Base-by-base conservation (phyloP, 2,329 filamentous ascomycete genomes). In the Juglanconis oblonga region DNA sequence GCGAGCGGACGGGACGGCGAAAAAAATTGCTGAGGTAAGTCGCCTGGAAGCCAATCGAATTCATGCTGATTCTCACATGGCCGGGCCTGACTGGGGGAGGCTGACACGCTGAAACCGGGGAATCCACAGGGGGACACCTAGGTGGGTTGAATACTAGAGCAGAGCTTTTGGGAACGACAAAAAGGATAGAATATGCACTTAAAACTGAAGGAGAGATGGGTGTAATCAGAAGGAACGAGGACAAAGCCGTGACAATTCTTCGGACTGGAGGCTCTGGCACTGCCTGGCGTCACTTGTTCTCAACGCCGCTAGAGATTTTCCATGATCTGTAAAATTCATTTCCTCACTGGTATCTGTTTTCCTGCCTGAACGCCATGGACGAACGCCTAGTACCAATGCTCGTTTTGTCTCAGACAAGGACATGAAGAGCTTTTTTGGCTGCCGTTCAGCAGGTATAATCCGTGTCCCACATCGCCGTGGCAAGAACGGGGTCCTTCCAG, bases 11-110 rank as follows among this genome's bases (percentile, higher is more conserved):
- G 53, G 60, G 67, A 67, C 67, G 63, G 68, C 64, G 64, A 61
- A 67, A 55, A 53, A 60, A 48, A 45, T 35, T 29, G 32, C 49
- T 60, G 60, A 62, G 32, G 57, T 62, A 62, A 57, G 50, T 14
- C 13, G 10, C 11, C 59, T 64, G 59, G 67, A 70, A 70, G 64
- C 68, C 67, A 69, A 70, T 70, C 51, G 68, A 70, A 70, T 31
- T 51, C 38, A 38, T 36, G 55, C 52, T 58, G 48, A 62, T 59
- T 63, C 55, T 36, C 59, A 49, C 49, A 38, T 59, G 68, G 58
- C 4, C 68, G 66, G 40, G 44, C 11, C 52, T 35, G 24, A 24
- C 24, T 24, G 24, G 44, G 42, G 31, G 17, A 17, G 52, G 40
- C 31, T 10, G 51, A 29, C 35, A 17, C 5, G 65, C 66, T 45